phyloP scores from a whole-genome alignment of 2,329 filamentous ascomycete genomes.

The Hypocreales sp. region DNA sequence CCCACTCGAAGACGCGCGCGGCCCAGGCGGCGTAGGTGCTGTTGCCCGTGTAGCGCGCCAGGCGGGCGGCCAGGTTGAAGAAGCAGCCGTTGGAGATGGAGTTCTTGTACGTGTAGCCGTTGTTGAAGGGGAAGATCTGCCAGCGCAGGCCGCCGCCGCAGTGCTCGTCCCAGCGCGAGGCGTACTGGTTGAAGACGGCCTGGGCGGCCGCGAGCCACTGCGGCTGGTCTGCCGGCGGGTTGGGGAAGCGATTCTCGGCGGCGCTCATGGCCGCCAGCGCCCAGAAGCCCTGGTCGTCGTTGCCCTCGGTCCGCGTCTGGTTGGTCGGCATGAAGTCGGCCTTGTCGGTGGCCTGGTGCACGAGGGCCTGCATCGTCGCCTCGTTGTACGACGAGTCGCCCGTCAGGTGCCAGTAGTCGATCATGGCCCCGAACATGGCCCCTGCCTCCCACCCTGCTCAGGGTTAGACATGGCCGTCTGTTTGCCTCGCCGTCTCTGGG shows the following conservation, averaged over 20 bases:
- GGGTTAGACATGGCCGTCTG: no score
- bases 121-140: conserved; percentile 61
- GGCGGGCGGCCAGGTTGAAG: conserved; percentile 48
- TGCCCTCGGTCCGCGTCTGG: conserved; percentile 33
- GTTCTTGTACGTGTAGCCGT: conserved; percentile 62
- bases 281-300: conserved; percentile 53
- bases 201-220: conserved; percentile 40
- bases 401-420: conserved; percentile 48
- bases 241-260: conserved; percentile 37
- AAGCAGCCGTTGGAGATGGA: conserved; percentile 43
- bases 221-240: conserved; percentile 30
- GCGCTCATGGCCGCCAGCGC: conserved; percentile 45
- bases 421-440: conserved; percentile 41
- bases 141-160: conserved; percentile 50
- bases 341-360: conserved; percentile 33
- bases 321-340: conserved; percentile 38
- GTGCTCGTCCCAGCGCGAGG: conserved; percentile 35
- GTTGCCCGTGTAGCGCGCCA: conserved; percentile 55
- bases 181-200: conserved; percentile 44
- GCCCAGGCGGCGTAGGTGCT: conserved; percentile 48
- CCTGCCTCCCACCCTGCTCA: conserved; percentile 53
- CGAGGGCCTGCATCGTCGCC: conserved; percentile 30
- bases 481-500: no score
- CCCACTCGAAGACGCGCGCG: conserved; percentile 46
- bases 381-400: conserved; percentile 41